Conservation (phyloP, 768 basidiomycete genomes). For the Auricularia cornea region DNA sequence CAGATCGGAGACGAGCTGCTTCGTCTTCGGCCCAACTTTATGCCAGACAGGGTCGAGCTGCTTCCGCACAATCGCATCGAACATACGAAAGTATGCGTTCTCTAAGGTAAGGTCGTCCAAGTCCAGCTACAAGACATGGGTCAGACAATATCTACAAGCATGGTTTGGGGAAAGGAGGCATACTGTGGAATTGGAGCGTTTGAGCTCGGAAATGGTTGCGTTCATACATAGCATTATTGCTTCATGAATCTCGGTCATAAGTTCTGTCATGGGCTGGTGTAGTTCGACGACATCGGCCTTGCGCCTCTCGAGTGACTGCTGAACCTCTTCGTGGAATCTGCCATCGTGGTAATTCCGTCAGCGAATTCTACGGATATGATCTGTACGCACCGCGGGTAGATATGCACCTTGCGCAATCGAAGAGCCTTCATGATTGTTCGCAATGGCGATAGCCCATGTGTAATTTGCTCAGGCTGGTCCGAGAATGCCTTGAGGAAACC, state of each 20-base stretch:
- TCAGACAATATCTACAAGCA: background rate
- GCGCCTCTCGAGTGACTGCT: constrained; percentile 70
- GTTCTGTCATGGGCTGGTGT: constrained; percentile 72
- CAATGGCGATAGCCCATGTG: constrained; percentile 83
- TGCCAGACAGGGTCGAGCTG: constrained; percentile 96
- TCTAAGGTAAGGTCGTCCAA: constrained; percentile 89
- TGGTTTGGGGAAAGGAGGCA: constrained; percentile 8
- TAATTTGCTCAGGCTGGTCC: constrained; percentile 93
- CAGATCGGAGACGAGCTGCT: constrained; percentile 84
- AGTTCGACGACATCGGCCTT: constrained; percentile 90
- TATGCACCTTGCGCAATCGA: constrained; percentile 78
- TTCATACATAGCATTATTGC: constrained; percentile 93
- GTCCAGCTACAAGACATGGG: constrained; percentile 55
- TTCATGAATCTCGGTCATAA: constrained; percentile 88
- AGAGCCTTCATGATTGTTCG: constrained; percentile 90
- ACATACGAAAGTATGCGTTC: constrained; percentile 89
- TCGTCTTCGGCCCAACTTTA: constrained; percentile 87
- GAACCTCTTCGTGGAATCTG: constrained; percentile 88
- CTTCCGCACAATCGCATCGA: constrained; percentile 78
- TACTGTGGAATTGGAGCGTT: constrained; percentile 73
- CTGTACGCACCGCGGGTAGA: constrained; percentile 71
- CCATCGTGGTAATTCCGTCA: background rate
- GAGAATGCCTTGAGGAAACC: constrained; percentile 97
- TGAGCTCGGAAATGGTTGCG: constrained; percentile 79
- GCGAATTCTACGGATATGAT: background rate